Base-by-base conservation (phyloP, 78 protist species). In the Planoprotostelium fungivorum region DNA sequence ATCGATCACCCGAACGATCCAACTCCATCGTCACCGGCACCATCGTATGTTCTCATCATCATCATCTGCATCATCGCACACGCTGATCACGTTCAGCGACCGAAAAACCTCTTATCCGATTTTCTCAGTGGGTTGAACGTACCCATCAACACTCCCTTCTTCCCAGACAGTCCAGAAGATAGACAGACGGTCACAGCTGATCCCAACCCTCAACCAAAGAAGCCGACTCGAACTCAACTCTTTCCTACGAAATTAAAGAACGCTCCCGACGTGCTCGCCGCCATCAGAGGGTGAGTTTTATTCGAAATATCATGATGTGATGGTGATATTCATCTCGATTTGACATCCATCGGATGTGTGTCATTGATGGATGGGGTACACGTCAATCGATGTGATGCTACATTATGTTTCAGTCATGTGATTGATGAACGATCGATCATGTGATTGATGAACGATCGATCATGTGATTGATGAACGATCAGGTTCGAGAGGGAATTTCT, bases 191-290 rank as follows among this genome's bases (percentile, higher is more conserved):
- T 16, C 31, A 51, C 73, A 51, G 5, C 73, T 51, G 16, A 16
- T 51, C 73, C 73, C 31, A 25, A 5, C 31, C 5, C 73, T 25
- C 5, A 51, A 5, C 73, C 73, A 5, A 51, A 51, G 73, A 51
- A 51, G 16, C 5, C 73, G 31, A 51, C 5, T 25, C 5, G 16
- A 51, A 16, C 31, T 16, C 5, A 51, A 5, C 31, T 25, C 5
- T 93, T 93, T 36, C 84, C 38, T 28, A 35, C 89, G 36, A 93
- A 93, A 38, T 36, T 93, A 84, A 93, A 93, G 73, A 38, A 84
- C 37, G 90, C 92, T 29, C 88, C 16, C 29, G 95, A 93, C 1
- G 63, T 93, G n/a, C 83, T 87, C 90, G 88, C 73, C 39, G 87
- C 90, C 84, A 39, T 93, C 39, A 36, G 37, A 86, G 86, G 63